Evolutionary conservation across 768 basidiomycete genomes (phyloP).

Genomic region (Calocera cornea): DNA sequence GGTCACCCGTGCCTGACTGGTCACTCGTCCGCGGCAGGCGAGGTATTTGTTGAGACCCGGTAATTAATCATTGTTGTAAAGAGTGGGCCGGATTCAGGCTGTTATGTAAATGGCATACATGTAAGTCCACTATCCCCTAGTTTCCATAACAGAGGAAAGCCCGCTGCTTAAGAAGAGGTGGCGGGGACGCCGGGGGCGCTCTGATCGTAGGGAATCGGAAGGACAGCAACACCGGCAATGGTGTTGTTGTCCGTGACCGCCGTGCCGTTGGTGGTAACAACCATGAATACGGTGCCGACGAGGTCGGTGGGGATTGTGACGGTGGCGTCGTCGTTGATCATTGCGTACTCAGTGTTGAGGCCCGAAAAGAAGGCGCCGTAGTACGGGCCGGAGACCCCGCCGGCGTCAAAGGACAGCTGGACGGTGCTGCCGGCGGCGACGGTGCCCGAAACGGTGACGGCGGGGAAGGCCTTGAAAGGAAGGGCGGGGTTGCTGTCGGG

Average conservation of each 20-base stretch:
- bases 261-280: constrained; percentile 31
- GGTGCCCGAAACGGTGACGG: constrained; percentile 26
- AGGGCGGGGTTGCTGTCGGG: constrained; percentile 39
- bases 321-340: constrained; percentile 18
- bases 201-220: constrained; percentile 14
- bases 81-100: too few species aligned
- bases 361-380: constrained; percentile 42
- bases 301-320: constrained; percentile 31
- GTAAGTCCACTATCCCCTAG: too few species aligned
- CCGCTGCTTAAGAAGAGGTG: background rate
- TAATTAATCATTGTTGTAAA: too few species aligned
- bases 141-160: too few species aligned
- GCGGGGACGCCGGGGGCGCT: background rate
- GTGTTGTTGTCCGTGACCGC: constrained; percentile 34
- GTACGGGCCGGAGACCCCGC: constrained; percentile 17
- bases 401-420: constrained; percentile 19
- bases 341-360: constrained; percentile 29
- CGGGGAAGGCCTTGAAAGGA: constrained; percentile 39
- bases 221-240: constrained; percentile 44
- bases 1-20: too few species aligned
- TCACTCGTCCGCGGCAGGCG: too few species aligned
- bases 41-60: too few species aligned
- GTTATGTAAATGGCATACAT: too few species aligned
- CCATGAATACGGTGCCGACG: constrained; percentile 39
- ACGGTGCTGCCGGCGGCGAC: constrained; percentile 21